Base-by-base conservation (phyloP, 345 rosid species). In the Citrus australasica region DNA sequence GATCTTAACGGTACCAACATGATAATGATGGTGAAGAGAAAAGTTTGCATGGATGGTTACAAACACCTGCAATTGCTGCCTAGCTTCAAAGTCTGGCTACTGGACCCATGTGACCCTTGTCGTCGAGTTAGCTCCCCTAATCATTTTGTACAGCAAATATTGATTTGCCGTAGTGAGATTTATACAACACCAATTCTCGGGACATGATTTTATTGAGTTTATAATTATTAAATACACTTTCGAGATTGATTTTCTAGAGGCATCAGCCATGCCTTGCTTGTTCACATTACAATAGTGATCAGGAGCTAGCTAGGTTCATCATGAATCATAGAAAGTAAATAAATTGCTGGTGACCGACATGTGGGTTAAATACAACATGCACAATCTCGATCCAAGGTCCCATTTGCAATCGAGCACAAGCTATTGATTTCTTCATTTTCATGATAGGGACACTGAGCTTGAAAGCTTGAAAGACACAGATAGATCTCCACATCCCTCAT, bases 351-450 rank as follows among this genome's bases (percentile, higher is more conserved):
- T 17, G 64, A 10, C 30, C 61, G 69, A 48, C 28, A 24, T 46
- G 55, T 58, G 64, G 53, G 48, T 14, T 53, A 8, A 55, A 4
- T 37, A 46, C 65, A 19, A 66, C 28, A 65, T 67, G 68, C 8
- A 75, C 46, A 55, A 28, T 27, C 38, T 33, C 25, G 69, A 69
- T 25, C 48, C 53, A 62, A 79, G 60, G 86, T 75, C 80, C 82
- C 76, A 60, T 70, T 48, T 4, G 82, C 78, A 84, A 60, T 80
- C 33, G 77, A 79, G 73, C 42, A 67, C 61, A 55, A 67, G 33
- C 76, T 51, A 40, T 67, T 67, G 53, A 71, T 83, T 70, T 78
- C 79, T 63, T 65, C 46, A 13, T 25, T 11, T 74, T 64, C 79
- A 83, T 80, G 67, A 76, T 76, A 72, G 51, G 60, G 73, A 66